Percentiles rank a stretch among this genome's conserved stretches.
These are phyloP conservation scores for Nicotiana attenuata DNA, from an alignment of 257 asterid genomes.

Conservation along the genomic window DNA sequence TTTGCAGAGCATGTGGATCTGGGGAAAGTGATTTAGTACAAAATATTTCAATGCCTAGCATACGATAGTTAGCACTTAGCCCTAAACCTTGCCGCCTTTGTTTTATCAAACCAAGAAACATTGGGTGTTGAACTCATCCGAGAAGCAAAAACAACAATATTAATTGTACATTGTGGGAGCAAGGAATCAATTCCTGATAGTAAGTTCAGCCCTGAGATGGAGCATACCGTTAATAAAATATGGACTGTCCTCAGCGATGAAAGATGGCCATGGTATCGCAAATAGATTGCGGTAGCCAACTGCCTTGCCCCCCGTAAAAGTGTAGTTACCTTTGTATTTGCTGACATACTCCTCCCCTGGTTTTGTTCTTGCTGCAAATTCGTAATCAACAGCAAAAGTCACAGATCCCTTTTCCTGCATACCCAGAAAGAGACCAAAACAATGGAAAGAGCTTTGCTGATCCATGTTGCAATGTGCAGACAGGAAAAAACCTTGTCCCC, in stretches of 20 bases:
- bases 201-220: constrained; percentile 87
- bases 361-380: constrained; percentile 77
- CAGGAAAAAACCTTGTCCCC: constrained; percentile 89
- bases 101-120: constrained; percentile 3
- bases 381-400: constrained; percentile 76
- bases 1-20: neutral
- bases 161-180: neutral
- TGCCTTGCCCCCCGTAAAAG: constrained; percentile 86
- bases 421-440: constrained; percentile 88
- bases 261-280: constrained; percentile 68
- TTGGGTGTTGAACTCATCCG: neutral
- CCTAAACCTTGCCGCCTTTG: neutral
- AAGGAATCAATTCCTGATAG: constrained; percentile 45
- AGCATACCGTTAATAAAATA: constrained; percentile 63
- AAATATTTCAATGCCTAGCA: constrained; percentile 5
- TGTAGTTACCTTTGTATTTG: constrained; percentile 83
- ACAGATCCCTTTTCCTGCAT: constrained; percentile 94
- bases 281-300: constrained; percentile 83
- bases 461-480: constrained; percentile 97
- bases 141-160: neutral
- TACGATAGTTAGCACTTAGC: neutral
- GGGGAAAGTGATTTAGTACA: neutral
- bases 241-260: constrained; percentile 76
- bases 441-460: constrained; percentile 78
- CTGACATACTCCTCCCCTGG: constrained; percentile 68